Evolutionary conservation across 352 stramenopile species (phyloP), one percentile per base, ranked within the genome.

Genomic region (Peronospora destructor): DNA sequence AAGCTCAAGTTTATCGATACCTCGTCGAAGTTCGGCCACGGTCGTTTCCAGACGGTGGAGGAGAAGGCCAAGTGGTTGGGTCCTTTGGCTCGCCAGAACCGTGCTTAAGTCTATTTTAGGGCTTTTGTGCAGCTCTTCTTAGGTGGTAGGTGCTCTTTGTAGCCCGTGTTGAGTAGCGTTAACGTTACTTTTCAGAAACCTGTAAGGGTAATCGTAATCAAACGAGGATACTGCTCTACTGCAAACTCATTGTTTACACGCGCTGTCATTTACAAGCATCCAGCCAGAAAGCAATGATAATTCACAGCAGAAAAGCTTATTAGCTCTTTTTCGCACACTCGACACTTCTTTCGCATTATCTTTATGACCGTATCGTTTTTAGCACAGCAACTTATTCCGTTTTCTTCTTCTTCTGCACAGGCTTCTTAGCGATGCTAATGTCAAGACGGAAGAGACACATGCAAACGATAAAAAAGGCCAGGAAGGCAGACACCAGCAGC

Each of bases 21-120:
- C 54, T 98, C 87, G 65, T 98, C 94, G 51, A 99, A 99, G 88
- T 97, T 98, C 75, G 97, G 97, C 66, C 97, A 99, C 80, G 97
- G 97, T 82, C 93, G 97, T 51, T 99, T 99, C 96, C 97, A 99
- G 83, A 99, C 97, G 40, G 73, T 73, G 17, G 96, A 99, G 59
- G 97, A 99, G 79, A 99, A 99, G 91, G 86, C 87, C 68, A 99
- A 98, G 80, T 99, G 98, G 87, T 71, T 99, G 48, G 96, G 96
- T 56, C 95, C 95, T 58, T 76, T 99, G 54, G 96, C 95, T 55
- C 79, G 79, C 53, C 84, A 92, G 68, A 91, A 94, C 76, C 84
- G 84, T 53, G 77, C 72, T 73, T 94, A 91, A 83, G 63, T 64
- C 47, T 53, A 34, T 53, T 55, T 2, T 29, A n/a, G 48, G 49